Percentiles rank a stretch among this genome's conserved stretches.
Conservation (phyloP, 176 grass and related monocot species). For the Pontederia crassipes region DNA sequence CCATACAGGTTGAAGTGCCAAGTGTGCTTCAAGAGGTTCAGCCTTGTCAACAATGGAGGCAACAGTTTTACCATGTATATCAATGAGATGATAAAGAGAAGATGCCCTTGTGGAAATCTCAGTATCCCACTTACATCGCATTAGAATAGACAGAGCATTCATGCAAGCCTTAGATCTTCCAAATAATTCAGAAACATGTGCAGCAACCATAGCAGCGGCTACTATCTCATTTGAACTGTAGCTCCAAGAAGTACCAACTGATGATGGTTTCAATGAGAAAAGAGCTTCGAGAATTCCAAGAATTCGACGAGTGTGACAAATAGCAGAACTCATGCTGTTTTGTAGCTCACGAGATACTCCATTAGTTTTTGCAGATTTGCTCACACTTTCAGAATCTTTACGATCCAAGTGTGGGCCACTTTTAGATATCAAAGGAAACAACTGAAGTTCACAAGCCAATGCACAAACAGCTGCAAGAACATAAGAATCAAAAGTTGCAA, state of each 20-base stretch:
- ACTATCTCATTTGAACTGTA: constrained; percentile 99
- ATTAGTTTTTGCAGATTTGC: constrained; percentile 46
- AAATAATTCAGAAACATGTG: constrained; percentile 98
- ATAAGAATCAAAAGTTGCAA: constrained; percentile 96
- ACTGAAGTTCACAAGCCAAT: constrained; percentile 87
- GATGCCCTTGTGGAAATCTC: constrained; percentile 81
- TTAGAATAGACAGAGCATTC: constrained; percentile 74
- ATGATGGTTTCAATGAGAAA: constrained; percentile 98
- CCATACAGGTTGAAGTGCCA: constrained; percentile 41
- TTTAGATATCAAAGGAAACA: constrained; percentile 81
- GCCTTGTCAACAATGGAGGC: constrained; percentile 96
- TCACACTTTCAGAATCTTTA: constrained; percentile 43
- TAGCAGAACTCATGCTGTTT: constrained; percentile 63
- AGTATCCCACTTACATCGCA: constrained; percentile 74
- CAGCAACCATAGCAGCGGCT: constrained; percentile 98
- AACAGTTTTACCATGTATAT: constrained; percentile 92
- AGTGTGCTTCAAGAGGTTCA: constrained; percentile 76
- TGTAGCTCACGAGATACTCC: constrained; percentile 58
- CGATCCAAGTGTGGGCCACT: constrained; percentile 40
- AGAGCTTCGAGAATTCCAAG: constrained; percentile 95
- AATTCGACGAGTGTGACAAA: constrained; percentile 86
- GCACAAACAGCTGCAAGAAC: constrained; percentile 90
- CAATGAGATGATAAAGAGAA: constrained; percentile 94
- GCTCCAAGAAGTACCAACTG: constrained; percentile 94
- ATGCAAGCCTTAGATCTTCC: constrained; percentile 80